Conservation (phyloP, 495 filamentous ascomycete genomes). For the Friedmanniomyces endolithicus region DNA sequence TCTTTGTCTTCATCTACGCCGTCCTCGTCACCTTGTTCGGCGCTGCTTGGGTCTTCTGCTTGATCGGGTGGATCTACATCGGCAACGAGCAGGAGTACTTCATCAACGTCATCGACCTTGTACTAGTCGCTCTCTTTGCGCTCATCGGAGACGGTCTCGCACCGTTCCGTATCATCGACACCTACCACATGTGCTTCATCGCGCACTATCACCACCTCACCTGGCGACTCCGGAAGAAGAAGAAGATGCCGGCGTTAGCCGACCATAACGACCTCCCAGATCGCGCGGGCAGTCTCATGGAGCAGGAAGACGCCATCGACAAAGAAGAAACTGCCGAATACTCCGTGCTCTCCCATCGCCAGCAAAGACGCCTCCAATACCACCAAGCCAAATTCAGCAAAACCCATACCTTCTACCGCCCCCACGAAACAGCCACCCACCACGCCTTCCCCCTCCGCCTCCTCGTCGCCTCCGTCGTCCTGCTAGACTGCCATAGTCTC, state of each 20-base stretch:
- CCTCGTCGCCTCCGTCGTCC: conserved; percentile 55
- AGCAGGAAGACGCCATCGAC: conserved; percentile 24
- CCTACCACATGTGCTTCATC: conserved; percentile 69
- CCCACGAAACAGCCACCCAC: conserved; percentile 69
- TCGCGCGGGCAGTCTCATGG: conserved; percentile 12
- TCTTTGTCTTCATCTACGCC: conserved; percentile 68
- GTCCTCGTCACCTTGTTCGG: conserved; percentile 69
- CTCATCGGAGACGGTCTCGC: conserved; percentile 66
- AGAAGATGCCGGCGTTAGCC: conserved; percentile 48
- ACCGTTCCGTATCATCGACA: conserved; percentile 64
- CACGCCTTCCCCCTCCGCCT: conserved; percentile 61
- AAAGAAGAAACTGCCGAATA: conserved; percentile 36
- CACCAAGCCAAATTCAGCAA: conserved; percentile 64
- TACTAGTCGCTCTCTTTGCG: conserved; percentile 65
- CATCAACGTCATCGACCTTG: conserved; percentile 64
- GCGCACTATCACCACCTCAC: conserved; percentile 55
- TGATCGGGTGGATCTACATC: conserved; percentile 79
- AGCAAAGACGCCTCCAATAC: conserved; percentile 52
- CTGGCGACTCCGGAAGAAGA: conserved; percentile 54
- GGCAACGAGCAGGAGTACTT: conserved; percentile 54
- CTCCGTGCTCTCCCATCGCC: conserved; percentile 47
- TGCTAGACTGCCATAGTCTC: conserved; percentile 63
- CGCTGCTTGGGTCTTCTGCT: conserved; percentile 69
- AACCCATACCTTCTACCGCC: conserved; percentile 74
- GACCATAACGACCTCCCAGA: conserved; percentile 61